Evolutionary conservation across 1,284 basidiomycete genomes (phyloP).

Genomic region (Cryptococcus sp.): DNA sequence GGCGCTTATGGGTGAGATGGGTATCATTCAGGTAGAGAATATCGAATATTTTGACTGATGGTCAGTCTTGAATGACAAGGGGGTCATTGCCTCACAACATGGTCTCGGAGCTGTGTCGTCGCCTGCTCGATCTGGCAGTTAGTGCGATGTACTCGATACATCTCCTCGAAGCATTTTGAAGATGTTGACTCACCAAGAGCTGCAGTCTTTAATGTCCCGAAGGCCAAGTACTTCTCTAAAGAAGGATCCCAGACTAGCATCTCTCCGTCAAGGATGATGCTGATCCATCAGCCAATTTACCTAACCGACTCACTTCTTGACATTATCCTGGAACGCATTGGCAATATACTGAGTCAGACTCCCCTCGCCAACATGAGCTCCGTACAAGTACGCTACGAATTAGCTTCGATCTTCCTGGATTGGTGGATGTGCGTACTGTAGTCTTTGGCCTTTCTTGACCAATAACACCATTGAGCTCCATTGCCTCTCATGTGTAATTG

Average conservation of each 20-base stretch:
- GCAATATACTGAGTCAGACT: conserved; percentile 82
- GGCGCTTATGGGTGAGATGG: conserved; percentile 42
- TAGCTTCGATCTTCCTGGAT: not conserved
- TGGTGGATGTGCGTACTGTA: conserved; percentile 58
- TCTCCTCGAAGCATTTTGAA: conserved; percentile 2
- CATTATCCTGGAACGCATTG: conserved; percentile 63
- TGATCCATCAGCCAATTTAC: conserved; percentile 37
- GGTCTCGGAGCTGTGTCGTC: conserved; percentile 70
- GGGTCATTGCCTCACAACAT: conserved; percentile 62
- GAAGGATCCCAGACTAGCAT: conserved; percentile 96
- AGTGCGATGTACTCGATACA: not conserved
- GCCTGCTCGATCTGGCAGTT: conserved; percentile 55
- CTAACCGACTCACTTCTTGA: conserved; percentile 64
- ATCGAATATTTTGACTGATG: conserved; percentile 87
- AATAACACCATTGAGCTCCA: conserved; percentile 72
- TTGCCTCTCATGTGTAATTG: conserved; percentile 86
- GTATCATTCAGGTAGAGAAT: conserved; percentile 70
- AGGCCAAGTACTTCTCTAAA: conserved; percentile 76
- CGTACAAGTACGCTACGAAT: conserved; percentile 69
- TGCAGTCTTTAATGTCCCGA: conserved; percentile 86
- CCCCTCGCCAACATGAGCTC: conserved; percentile 69
- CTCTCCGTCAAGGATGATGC: conserved; percentile 89
- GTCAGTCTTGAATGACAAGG: conserved; percentile 1
- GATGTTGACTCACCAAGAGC: conserved; percentile 60
- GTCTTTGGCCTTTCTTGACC: conserved; percentile 87